Conservation (phyloP, 176 grass and related monocot species). For the Carex scoparia region DNA sequence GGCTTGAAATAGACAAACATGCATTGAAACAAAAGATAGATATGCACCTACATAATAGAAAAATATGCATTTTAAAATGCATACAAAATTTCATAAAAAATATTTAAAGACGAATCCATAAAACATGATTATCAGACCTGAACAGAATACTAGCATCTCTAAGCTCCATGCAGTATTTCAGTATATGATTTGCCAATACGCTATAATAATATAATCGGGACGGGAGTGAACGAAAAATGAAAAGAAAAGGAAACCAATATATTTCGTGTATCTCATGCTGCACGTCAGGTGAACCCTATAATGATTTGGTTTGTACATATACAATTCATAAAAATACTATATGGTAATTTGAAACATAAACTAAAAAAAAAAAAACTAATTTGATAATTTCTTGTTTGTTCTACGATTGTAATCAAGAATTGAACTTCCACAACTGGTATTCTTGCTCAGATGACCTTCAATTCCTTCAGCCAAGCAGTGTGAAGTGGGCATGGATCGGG, state of each 20-base stretch:
- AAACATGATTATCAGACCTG: too few relatives aligned
- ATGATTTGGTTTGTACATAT: not conserved
- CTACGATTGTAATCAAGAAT: not conserved
- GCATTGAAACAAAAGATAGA: too few relatives aligned
- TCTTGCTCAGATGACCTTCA: conserved; percentile 63
- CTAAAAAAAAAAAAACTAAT: not conserved
- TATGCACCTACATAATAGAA: too few relatives aligned
- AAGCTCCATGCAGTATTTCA: not conserved
- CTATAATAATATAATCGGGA: not conserved
- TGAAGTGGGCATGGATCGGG: conserved; percentile 79
- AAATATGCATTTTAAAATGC: too few relatives aligned
- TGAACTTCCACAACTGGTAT: not conserved
- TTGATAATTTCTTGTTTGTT: not conserved
- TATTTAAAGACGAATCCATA: too few relatives aligned
- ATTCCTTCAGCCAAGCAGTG: conserved; percentile 96
- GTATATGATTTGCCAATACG: not conserved
- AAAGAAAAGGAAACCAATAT: not conserved
- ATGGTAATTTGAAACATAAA: not conserved
- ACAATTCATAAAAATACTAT: not conserved
- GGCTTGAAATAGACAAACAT: too few relatives aligned
- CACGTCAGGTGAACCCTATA: not conserved
- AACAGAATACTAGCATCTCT: not conserved
- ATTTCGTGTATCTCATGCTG: not conserved
- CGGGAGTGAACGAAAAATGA: not conserved
- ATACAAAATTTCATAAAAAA: too few relatives aligned